A percentile compares a stretch with the other conserved stretches of the same genome.
phyloP scores from a whole-genome alignment of 2,329 filamentous ascomycete genomes.

The Metarhizium album region DNA sequence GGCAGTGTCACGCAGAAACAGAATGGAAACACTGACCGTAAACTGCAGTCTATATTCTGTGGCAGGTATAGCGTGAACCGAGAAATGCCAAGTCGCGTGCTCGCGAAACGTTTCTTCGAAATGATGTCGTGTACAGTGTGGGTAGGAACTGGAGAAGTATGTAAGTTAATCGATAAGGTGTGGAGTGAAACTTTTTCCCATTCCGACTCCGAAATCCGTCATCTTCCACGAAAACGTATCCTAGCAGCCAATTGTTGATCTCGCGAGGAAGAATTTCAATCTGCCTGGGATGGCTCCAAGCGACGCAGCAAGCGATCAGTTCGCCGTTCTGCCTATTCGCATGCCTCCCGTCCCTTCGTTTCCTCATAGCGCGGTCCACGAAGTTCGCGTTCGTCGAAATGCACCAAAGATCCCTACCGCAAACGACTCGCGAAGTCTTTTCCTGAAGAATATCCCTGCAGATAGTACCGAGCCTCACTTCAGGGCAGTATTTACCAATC shows the following conservation, averaged over 20 bases:
- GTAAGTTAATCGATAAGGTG: conserved; percentile 6
- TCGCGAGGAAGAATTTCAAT: no score
- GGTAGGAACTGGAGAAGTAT: no score
- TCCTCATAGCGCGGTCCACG: conserved; percentile 56
- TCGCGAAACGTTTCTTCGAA: no score
- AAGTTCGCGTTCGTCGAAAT: conserved; percentile 79
- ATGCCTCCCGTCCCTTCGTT: conserved; percentile 55
- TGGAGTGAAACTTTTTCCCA: conserved; percentile 1
- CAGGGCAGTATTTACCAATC: conserved; percentile 59
- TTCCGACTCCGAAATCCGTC: background rate
- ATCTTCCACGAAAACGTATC: background rate
- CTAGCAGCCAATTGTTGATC: background rate
- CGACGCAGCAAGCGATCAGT: conserved; percentile 37
- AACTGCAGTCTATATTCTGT: no score
- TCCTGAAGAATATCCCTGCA: conserved; percentile 79
- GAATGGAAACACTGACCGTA: no score
- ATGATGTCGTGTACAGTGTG: no score
- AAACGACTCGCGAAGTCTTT: conserved; percentile 69
- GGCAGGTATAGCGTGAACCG: no score
- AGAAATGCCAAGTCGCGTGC: no score
- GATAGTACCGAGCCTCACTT: conserved; percentile 74
- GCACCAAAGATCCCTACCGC: conserved; percentile 65
- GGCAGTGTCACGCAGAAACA: no score
- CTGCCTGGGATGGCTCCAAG: conserved; percentile 17
- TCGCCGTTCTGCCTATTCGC: conserved; percentile 57